These are phyloP conservation scores for Pseudopithomyces chartarum DNA, from an alignment of 2,329 filamentous ascomycete species.

Conservation along the genomic window DNA sequence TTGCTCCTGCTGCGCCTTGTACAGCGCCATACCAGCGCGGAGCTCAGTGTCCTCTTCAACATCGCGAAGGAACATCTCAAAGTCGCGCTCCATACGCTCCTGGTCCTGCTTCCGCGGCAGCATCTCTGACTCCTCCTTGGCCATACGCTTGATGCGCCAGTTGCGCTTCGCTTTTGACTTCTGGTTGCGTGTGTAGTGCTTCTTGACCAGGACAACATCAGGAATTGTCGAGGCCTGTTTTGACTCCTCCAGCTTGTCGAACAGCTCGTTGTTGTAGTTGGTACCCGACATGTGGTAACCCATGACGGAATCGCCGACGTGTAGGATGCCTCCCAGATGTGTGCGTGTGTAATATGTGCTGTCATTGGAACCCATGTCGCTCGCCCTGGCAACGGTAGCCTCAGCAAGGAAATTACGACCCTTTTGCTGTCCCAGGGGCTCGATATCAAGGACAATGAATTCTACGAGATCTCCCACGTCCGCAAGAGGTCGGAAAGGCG, in stretches of 20 bases:
- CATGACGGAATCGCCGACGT: conserved; percentile 89
- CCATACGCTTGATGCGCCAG: conserved; percentile 96
- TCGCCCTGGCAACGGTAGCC: conserved; percentile 82
- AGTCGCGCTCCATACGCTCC: conserved; percentile 87
- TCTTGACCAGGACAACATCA: conserved; percentile 95
- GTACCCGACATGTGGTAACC: conserved; percentile 90
- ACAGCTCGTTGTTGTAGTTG: conserved; percentile 90
- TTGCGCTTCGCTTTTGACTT: conserved; percentile 67
- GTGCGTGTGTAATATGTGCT: conserved; percentile 88
- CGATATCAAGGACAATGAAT: conserved; percentile 94
- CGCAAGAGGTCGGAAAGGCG: conserved; percentile 81
- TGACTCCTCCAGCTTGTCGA: conserved; percentile 81
- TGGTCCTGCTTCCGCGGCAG: conserved; percentile 86
- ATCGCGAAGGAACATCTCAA: conserved; percentile 95
- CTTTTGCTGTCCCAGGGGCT: conserved; percentile 73
- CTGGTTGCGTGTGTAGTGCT: conserved; percentile 88
- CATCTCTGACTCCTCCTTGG: conserved; percentile 84
- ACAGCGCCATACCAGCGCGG: conserved; percentile 80
- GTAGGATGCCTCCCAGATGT: conserved; percentile 83
- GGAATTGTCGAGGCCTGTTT: conserved; percentile 80
- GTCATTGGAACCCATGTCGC: conserved; percentile 85
- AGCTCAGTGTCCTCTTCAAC: conserved; percentile 95
- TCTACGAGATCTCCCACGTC: conserved; percentile 86
- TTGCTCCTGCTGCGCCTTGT: conserved; percentile 66
- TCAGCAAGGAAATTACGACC: conserved; percentile 87